Base-by-base conservation (phyloP, 2,329 filamentous ascomycete species). In the Pleurostoma richardsiae region DNA sequence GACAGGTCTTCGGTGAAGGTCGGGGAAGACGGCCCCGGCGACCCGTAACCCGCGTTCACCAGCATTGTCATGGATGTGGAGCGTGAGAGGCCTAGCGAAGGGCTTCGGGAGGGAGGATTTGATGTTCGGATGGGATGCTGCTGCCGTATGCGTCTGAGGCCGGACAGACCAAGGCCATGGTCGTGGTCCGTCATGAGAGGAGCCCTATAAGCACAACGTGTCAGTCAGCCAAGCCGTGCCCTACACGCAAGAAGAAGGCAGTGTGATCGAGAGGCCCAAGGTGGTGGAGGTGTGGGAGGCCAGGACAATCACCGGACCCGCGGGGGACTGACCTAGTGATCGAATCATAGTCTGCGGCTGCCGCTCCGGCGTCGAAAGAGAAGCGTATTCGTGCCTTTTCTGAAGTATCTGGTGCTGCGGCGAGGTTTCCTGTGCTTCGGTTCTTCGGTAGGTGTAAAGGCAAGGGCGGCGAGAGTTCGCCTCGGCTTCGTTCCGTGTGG, bases 111-210 rank as follows among this genome's bases (percentile, higher is more conserved):
- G 11, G 83, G 82, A 31, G 78, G 74, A 54, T 76, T 78, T 39
- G 85, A 86, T 44, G 78, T 74, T 64, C 85, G 77, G 47, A 80
- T 72, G 38, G 82, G 78, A 50, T 86, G 86, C 59, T 90, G 85
- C 67, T 96, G 92, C 64, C 94, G 88, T 66, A 99, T 99, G 59
- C 94, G 87, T 63, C 91, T 86, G 61, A 99, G 79, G 55, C 94
- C 91, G 47, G 90, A 95, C 40, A 86, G 79, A 46, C 89, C 89
- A 52, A 94, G 71, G 57, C 89, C 89, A 75, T 94, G 88, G 61
- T 95, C 90, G 69, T 92, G 89, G 68, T 92, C 90, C 54, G 83
- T 77, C 63, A 95, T 80, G 62, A 95, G 79, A 60, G 90, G 82
- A 60, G 88, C 89, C 73, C 89, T 95, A 65, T 46, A 36, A 36